Evolutionary conservation across 2,329 filamentous ascomycete species (phyloP).

Genomic region (Aureobasidium vineae): DNA sequence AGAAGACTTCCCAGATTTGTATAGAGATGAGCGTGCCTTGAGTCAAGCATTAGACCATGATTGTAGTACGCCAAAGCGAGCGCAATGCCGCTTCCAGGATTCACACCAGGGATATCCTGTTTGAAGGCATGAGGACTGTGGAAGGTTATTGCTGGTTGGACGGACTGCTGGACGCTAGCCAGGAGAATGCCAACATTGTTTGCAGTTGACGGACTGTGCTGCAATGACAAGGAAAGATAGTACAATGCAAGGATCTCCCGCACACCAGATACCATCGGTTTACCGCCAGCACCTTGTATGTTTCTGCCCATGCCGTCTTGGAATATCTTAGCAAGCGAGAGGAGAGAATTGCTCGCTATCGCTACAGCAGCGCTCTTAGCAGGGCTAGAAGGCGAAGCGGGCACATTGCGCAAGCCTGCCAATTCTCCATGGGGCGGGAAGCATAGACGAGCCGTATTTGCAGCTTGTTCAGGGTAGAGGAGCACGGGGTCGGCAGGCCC

Average conservation of each 20-base stretch:
- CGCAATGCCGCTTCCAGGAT: slow-evolving; percentile 80
- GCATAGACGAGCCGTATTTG: slow-evolving; percentile 77
- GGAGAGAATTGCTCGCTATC: slow-evolving; percentile 90
- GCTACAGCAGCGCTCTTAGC: slow-evolving; percentile 78
- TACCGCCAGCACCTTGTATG: slow-evolving; percentile 43
- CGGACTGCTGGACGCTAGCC: slow-evolving; percentile 82
- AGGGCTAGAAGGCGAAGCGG: slow-evolving; percentile 57
- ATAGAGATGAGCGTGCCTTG: slow-evolving; percentile 90
- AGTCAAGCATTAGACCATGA: slow-evolving; percentile 83
- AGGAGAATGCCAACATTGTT: slow-evolving; percentile 98
- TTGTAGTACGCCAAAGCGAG: slow-evolving; percentile 93
- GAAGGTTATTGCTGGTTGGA: slow-evolving; percentile 43
- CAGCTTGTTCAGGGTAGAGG: slow-evolving; percentile 77
- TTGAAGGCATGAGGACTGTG: slow-evolving; percentile 33
- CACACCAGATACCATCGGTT: slow-evolving; percentile 64
- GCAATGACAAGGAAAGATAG: slow-evolving; percentile 89
- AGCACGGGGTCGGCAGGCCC: slow-evolving; percentile 62
- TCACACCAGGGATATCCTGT: slow-evolving; percentile 67
- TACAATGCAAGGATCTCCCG: slow-evolving; percentile 92
- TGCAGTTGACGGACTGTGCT: slow-evolving; percentile 93
- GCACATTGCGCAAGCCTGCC: slow-evolving; percentile 72
- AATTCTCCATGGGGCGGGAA: slow-evolving; percentile 74
- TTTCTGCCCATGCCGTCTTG: slow-evolving; percentile 90
- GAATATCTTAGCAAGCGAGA: slow-evolving; percentile 96
- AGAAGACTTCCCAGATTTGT: slow-evolving; percentile 93